These are phyloP conservation scores for Amanita jacksonii DNA, from an alignment of 768 basidiomycete genomes.

Conservation along the genomic window DNA sequence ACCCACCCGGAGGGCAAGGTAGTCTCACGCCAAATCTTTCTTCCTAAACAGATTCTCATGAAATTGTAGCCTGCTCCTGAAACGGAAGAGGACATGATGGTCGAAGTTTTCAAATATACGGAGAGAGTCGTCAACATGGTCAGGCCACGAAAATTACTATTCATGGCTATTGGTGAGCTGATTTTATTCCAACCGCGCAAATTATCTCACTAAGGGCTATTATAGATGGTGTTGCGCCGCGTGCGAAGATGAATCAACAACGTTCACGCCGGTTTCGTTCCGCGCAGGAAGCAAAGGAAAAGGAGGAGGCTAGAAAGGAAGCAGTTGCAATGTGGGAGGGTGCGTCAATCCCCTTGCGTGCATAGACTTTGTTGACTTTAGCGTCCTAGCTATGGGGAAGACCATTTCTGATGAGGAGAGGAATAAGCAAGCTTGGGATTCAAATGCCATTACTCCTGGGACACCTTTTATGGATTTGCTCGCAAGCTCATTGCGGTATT, in stretches of 20 bases:
- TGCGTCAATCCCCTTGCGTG: conserved; percentile 19
- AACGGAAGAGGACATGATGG: conserved; percentile 99
- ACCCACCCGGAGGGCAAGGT: conserved; percentile 98
- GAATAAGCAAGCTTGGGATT: conserved; percentile 87
- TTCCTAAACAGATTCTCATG: conserved; percentile 3
- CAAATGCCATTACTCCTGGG: conserved; percentile 97
- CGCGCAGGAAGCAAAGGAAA: conserved; percentile 90
- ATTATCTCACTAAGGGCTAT: neutral
- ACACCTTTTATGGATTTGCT: conserved; percentile 98
- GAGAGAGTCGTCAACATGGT: conserved; percentile 97
- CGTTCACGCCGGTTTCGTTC: conserved; percentile 93
- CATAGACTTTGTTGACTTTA: neutral
- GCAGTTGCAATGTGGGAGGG: conserved; percentile 83
- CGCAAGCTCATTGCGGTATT: conserved; percentile 83
- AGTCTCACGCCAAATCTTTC: neutral
- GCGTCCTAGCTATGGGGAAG: conserved; percentile 83
- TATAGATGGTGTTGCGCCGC: conserved; percentile 90
- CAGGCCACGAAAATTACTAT: conserved; percentile 86
- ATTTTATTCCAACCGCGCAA: conserved; percentile 6
- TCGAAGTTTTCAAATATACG: conserved; percentile 93
- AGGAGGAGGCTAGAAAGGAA: conserved; percentile 80
- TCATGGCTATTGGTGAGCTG: conserved; percentile 91
- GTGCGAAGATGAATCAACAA: conserved; percentile 99
- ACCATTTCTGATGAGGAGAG: conserved; percentile 71
- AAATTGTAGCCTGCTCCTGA: conserved; percentile 76